Evolutionary conservation across 306 rosid species (phyloP).

Genomic region (Quercus engelmannii): DNA sequence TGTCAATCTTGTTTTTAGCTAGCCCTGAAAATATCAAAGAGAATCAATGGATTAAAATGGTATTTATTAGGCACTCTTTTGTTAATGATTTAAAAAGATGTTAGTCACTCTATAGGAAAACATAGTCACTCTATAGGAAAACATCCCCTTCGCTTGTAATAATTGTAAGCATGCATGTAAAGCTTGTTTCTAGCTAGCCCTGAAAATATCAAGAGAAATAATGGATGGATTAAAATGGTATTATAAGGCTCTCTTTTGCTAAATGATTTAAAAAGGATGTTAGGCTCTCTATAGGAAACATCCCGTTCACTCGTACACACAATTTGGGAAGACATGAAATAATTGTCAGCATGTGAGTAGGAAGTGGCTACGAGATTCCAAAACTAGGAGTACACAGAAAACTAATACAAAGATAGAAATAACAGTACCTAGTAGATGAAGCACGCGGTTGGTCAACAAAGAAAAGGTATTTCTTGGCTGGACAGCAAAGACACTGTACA

Average conservation of each 20-base stretch:
- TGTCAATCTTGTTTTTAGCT: too few species aligned
- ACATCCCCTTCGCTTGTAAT: neutral
- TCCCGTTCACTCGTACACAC: neutral
- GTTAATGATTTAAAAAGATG: too few species aligned
- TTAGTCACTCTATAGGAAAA: too few species aligned
- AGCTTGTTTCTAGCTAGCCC: too few species aligned
- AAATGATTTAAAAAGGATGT: neutral
- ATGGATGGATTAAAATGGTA: too few species aligned
- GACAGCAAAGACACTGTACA: neutral
- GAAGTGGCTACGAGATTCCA: neutral
- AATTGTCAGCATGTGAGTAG: neutral
- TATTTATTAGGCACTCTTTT: too few species aligned
- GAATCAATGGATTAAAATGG: too few species aligned
- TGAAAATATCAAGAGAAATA: too few species aligned
- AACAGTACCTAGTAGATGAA: neutral
- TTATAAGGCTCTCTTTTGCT: too few species aligned
- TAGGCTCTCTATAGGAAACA: neutral
- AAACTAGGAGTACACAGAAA: neutral
- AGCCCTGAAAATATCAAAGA: too few species aligned
- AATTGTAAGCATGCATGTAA: neutral
- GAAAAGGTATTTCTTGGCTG: slow-evolving; percentile 36
- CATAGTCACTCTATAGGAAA: too few species aligned
- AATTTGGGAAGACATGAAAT: neutral
- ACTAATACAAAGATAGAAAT: too few species aligned
- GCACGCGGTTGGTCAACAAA: slow-evolving; percentile 40